phyloP scores from a whole-genome alignment of 73 alveolate genomes.

The Paramecium tetraurelia region DNA sequence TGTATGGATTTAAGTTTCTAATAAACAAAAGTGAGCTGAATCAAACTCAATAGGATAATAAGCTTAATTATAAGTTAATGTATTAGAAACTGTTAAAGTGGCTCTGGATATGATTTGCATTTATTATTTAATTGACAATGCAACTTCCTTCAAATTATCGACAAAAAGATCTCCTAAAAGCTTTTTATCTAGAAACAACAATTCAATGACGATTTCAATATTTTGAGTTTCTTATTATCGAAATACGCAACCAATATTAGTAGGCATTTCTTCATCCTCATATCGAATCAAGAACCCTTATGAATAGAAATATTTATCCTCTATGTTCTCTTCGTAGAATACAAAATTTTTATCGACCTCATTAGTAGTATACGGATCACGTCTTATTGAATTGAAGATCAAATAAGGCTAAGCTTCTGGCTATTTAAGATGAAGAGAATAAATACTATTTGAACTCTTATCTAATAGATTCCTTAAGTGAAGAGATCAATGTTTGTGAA shows the following conservation, averaged over 20 bases:
- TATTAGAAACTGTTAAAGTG: neutral
- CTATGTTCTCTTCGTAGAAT: neutral
- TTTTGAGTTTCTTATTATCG: neutral
- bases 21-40: neutral
- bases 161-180: neutral
- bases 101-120: neutral
- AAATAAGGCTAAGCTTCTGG: neutral
- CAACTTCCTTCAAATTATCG: neutral
- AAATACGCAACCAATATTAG: neutral
- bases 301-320: constrained; percentile 8
- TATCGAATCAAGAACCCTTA: neutral
- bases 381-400: neutral
- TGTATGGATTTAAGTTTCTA: neutral
- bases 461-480: neutral
- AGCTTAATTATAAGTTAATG: neutral
- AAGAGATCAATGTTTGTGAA: constrained; percentile 32
- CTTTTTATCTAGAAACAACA: neutral
- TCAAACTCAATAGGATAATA: constrained; percentile 41
- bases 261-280: constrained; percentile 35
- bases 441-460: neutral
- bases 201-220: neutral
- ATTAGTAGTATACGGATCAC: neutral
- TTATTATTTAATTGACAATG: neutral
- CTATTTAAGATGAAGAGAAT: neutral
- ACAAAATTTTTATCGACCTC: neutral